These are phyloP conservation scores for Amaranthus cruentus DNA, from an alignment of 148 eudicot genomes.

Conservation along the genomic window DNA sequence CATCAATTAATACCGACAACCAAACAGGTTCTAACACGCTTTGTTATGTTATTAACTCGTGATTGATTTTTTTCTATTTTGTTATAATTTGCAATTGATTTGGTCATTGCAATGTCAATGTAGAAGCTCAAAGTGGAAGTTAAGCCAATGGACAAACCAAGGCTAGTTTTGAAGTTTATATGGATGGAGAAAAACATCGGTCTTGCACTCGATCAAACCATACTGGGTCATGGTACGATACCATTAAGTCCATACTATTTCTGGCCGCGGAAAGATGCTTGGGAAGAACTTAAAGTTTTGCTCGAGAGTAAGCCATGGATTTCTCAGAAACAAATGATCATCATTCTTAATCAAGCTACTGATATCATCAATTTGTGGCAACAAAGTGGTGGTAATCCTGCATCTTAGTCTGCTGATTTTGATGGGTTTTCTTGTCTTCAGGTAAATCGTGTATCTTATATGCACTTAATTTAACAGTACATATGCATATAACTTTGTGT, in stretches of 20 bases:
- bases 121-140: slow-evolving; percentile 69
- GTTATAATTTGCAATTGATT: background rate
- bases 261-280: slow-evolving; percentile 98
- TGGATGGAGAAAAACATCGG: slow-evolving; percentile 99
- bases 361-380: slow-evolving; percentile 98
- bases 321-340: slow-evolving; percentile 70
- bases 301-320: slow-evolving; percentile 96
- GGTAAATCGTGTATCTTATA: slow-evolving; percentile 12
- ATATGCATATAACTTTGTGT: slow-evolving; percentile 3
- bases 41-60: background rate
- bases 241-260: slow-evolving; percentile 88
- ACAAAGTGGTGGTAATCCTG: slow-evolving; percentile 60
- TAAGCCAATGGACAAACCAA: slow-evolving; percentile 68
- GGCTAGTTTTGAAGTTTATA: slow-evolving; percentile 80
- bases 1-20: too few relatives aligned
- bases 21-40: too few relatives aligned
- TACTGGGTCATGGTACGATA: slow-evolving; percentile 77
- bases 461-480: slow-evolving; percentile 8
- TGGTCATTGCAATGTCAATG: slow-evolving; percentile 17
- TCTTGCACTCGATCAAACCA: slow-evolving; percentile 65
- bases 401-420: slow-evolving; percentile 27
- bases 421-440: background rate
- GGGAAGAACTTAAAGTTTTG: slow-evolving; percentile 87
- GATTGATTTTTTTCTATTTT: background rate
- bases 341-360: slow-evolving; percentile 90